Percentiles rank a stretch among this genome's conserved stretches.
Conservation (phyloP, 306 rosid species). For the Hylodesmum podocarpum region DNA sequence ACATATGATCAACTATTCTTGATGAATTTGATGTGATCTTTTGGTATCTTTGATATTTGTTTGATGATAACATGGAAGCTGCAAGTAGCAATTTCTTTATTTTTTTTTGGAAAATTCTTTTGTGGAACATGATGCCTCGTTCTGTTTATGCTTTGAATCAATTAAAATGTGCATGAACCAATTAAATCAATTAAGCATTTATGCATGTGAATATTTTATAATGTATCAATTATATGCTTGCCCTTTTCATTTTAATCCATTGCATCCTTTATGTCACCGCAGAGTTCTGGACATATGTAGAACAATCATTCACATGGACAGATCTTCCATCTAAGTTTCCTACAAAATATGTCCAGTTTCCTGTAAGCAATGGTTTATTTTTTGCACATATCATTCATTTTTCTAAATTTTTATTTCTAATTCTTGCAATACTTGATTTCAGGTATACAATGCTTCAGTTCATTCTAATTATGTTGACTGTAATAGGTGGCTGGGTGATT, state of each 20-base stretch:
- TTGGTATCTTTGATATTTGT: neutral
- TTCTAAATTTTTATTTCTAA: neutral
- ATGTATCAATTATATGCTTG: neutral
- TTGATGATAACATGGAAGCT: neutral
- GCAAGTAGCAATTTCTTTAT: neutral
- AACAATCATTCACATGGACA: constrained; percentile 94
- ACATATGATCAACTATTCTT: neutral
- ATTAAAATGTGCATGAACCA: neutral
- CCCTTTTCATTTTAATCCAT: constrained; percentile 8
- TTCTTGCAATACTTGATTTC: constrained; percentile 35
- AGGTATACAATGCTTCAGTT: constrained; percentile 77
- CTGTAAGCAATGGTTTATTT: constrained; percentile 59
- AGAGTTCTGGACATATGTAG: constrained; percentile 95
- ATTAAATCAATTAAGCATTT: neutral
- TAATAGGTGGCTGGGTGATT: constrained; percentile 97
- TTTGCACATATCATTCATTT: constrained; percentile 17
- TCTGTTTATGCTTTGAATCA: neutral
- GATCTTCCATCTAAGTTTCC: constrained; percentile 96
- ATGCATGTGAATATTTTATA: neutral
- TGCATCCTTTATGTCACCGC: constrained; percentile 38
- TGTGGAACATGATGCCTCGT: neutral
- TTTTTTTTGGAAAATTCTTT: neutral
- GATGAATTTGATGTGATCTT: neutral
- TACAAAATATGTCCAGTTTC: constrained; percentile 93
- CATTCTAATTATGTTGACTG: constrained; percentile 98